Percentiles rank a stretch among this genome's conserved stretches.
These are phyloP conservation scores for Plasmodium gonderi DNA, from an alignment of 169 alveolate genomes.

Conservation along the genomic window DNA sequence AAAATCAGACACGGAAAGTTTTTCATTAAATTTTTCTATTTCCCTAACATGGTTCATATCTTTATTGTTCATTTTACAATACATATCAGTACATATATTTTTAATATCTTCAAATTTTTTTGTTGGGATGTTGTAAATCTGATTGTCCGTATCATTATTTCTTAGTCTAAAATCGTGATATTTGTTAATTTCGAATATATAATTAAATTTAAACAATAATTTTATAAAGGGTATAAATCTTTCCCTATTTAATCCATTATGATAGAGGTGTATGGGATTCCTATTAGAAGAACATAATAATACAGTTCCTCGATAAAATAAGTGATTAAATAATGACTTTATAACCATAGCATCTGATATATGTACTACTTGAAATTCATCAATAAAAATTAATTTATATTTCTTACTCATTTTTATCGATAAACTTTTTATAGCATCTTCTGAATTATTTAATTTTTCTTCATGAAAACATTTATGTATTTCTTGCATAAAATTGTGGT, in stretches of 20 bases:
- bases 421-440: conserved; percentile 74
- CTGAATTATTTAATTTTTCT: conserved; percentile 68
- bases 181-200: conserved; percentile 58
- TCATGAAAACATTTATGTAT: conserved; percentile 79
- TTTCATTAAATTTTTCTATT: conserved; percentile 19
- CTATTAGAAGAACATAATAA: conserved; percentile 82
- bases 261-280: conserved; percentile 82
- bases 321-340: conserved; percentile 79
- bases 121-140: conserved; percentile 32
- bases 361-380: conserved; percentile 84
- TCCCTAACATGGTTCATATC: conserved; percentile 24
- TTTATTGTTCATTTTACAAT: conserved; percentile 11
- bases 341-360: conserved; percentile 87
- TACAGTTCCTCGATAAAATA: conserved; percentile 77
- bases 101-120: conserved; percentile 37
- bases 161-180: conserved; percentile 62
- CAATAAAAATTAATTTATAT: conserved; percentile 80
- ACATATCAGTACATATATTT: conserved; percentile 34
- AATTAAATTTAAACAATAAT: conserved; percentile 56
- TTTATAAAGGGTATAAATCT: conserved; percentile 83
- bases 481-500: conserved; percentile 84
- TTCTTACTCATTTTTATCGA: conserved; percentile 75
- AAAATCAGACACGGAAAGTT: conserved; percentile 18
- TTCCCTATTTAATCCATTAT: conserved; percentile 81
- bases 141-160: conserved; percentile 15